phyloP scores from a whole-genome alignment of 192 early-diverging fungal species.

The Kickxella alabastrina region DNA sequence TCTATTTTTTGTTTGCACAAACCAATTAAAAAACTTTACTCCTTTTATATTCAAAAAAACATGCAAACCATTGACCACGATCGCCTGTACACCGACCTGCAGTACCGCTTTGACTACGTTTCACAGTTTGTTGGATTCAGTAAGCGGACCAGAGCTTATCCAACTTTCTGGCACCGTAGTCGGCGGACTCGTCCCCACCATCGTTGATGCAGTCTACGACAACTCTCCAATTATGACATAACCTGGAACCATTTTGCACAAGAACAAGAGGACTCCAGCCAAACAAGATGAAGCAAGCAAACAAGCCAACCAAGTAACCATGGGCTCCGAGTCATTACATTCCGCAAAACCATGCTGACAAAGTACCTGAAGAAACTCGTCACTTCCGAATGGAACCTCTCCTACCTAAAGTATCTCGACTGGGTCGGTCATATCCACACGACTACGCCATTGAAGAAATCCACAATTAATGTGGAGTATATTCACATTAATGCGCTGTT shows the following conservation, averaged over 20 bases:
- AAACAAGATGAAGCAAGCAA: conserved; percentile 23
- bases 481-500: conserved; percentile 78
- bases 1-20: too few species aligned
- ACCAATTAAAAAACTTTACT: too few species aligned
- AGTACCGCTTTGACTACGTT: conserved; percentile 79
- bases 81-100: conserved; percentile 64
- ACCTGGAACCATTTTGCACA: conserved; percentile 69
- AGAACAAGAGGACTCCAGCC: conserved; percentile 65
- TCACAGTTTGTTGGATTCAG: conserved; percentile 70
- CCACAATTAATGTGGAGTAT: conserved; percentile 77
- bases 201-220: conserved; percentile 75
- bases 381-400: conserved; percentile 39
- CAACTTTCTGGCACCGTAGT: conserved; percentile 60
- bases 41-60: not conserved
- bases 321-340: conserved; percentile 69
- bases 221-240: conserved; percentile 69
- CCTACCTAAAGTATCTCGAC: conserved; percentile 70
- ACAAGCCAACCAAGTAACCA: conserved; percentile 46
- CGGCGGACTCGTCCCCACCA: conserved; percentile 63
- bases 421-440: conserved; percentile 79
- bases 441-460: conserved; percentile 66
- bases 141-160: conserved; percentile 66
- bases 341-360: conserved; percentile 70
- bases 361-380: conserved; percentile 71
- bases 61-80: conserved; percentile 64